Evolutionary conservation across 805 yeast species (phyloP), one percentile per base, ranked within the genome.

Genomic region (Metschnikowia aberdeeniae): DNA sequence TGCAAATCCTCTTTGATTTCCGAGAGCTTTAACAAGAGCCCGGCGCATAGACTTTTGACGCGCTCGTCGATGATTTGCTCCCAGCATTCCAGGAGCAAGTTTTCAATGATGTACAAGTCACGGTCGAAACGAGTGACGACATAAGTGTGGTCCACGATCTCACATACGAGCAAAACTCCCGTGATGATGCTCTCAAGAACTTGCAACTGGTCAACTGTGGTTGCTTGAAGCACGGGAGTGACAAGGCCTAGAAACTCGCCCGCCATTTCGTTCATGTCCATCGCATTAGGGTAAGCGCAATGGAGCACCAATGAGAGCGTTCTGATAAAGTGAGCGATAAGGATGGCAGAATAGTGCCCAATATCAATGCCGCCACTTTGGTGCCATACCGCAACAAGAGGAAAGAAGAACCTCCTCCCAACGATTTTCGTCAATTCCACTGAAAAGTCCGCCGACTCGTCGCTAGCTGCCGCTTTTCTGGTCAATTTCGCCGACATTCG

Each of bases 271-370:
- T 64, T 58, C 20, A 80, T 56, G 36, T 77, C 75, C 1, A 64
- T 51, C 0, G 78, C 64, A 2, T 79, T 64, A 1, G 88, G 89
- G 48, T 78, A 75, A 0, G 85, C 80, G 40, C 80, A 66, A 43
- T 78, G 79, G 17, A 82, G 58, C 2, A 85, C 53, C n/a, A 84
- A 55, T 0, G 80, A 71, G 43, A 85, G 56, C 0, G 87, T 81
- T 43, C 77, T 74, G 37, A 85, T 53, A 59, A 72, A 84, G 57
- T 85, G 90, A 0, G 79, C 71, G 30, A 70, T 67, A 17, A 84
- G 61, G 1, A 83, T 53, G 1, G 77, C 71, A 0, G 85, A 75
- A 53, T 79, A 78, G 34, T 67, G 72, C 0, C 86, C 85, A 31
- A 77, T 62, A 34, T 66, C 64, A 34, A 75, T 70, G 7, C 72